A percentile compares a stretch with the other conserved stretches of the same genome.
phyloP scores from a whole-genome alignment of 2,329 filamentous ascomycete genomes.

The Pestalotiopsis fici region DNA sequence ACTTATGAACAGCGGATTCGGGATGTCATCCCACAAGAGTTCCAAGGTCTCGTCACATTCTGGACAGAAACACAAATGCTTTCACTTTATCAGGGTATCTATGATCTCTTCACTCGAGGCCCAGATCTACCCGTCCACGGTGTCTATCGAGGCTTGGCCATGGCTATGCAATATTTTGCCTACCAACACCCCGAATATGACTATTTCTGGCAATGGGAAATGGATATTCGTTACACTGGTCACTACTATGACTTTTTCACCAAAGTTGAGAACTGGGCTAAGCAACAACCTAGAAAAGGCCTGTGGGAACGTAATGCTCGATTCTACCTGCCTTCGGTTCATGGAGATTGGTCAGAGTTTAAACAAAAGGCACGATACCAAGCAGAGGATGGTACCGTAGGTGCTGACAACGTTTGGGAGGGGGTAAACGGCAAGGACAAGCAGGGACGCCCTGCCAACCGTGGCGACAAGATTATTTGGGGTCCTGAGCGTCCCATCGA shows the following conservation, averaged over 20 bases:
- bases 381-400: slow-evolving; percentile 68
- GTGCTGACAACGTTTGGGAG: slow-evolving; percentile 69
- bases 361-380: slow-evolving; percentile 75
- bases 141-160: slow-evolving; percentile 88
- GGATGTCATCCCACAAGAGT: slow-evolving; percentile 77
- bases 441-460: slow-evolving; percentile 27
- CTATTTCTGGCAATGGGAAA: slow-evolving; percentile 94
- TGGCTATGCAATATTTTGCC: slow-evolving; percentile 94
- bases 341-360: slow-evolving; percentile 81
- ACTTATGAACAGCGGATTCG: slow-evolving; percentile 68
- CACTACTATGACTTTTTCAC: slow-evolving; percentile 79
- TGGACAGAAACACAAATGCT: slow-evolving; percentile 96
- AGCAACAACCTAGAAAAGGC: slow-evolving; percentile 73
- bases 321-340: slow-evolving; percentile 76
- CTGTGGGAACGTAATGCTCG: slow-evolving; percentile 79
- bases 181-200: slow-evolving; percentile 87
- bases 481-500: slow-evolving; percentile 74
- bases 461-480: slow-evolving; percentile 72
- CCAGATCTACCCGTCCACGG: slow-evolving; percentile 80
- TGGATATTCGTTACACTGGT: slow-evolving; percentile 88
- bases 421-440: slow-evolving; percentile 43
- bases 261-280: slow-evolving; percentile 69
- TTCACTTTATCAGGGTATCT: slow-evolving; percentile 83
- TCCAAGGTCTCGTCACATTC: slow-evolving; percentile 82
- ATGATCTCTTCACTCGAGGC: slow-evolving; percentile 70